phyloP scores from a whole-genome alignment of 2,329 filamentous ascomycete species.

The Colletotrichum plurivorum region DNA sequence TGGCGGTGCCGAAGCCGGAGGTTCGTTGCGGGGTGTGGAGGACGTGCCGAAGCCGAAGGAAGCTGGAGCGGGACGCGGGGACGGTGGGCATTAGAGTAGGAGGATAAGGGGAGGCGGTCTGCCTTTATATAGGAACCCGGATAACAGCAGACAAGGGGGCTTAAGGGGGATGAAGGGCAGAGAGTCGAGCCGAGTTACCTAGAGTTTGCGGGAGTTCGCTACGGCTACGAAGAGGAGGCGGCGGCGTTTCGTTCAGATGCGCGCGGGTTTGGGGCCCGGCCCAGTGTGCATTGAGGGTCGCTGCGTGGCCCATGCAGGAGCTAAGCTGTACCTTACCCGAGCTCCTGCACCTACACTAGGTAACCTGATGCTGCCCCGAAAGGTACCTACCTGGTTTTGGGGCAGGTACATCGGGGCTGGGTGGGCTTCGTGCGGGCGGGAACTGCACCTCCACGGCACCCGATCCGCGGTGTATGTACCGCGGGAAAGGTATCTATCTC shows the following conservation, averaged over 20 bases:
- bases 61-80: background rate
- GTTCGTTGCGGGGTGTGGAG: constrained; percentile 10
- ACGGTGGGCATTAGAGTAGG: background rate
- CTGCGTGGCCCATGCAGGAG: constrained; percentile 10
- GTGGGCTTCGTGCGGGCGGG: too few relatives aligned
- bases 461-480: background rate
- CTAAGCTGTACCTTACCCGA: constrained; percentile 3
- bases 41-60: constrained; percentile 28
- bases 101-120: background rate
- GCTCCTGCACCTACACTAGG: background rate
- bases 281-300: constrained; percentile 4
- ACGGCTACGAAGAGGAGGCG: too few relatives aligned
- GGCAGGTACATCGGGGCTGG: too few relatives aligned
- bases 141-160: background rate
- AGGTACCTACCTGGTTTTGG: background rate
- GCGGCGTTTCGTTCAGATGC: constrained; percentile 4
- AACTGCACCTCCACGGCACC: background rate
- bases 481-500: background rate
- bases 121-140: background rate
- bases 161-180: background rate
- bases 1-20: constrained; percentile 15
- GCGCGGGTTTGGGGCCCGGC: too few relatives aligned
- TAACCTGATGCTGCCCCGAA: background rate
- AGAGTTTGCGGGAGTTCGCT: constrained; percentile 3
- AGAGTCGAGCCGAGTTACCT: constrained; percentile 1